Evolutionary conservation across 2,329 filamentous ascomycete species (phyloP).

Genomic region (Scleromitrula shiraiana): DNA sequence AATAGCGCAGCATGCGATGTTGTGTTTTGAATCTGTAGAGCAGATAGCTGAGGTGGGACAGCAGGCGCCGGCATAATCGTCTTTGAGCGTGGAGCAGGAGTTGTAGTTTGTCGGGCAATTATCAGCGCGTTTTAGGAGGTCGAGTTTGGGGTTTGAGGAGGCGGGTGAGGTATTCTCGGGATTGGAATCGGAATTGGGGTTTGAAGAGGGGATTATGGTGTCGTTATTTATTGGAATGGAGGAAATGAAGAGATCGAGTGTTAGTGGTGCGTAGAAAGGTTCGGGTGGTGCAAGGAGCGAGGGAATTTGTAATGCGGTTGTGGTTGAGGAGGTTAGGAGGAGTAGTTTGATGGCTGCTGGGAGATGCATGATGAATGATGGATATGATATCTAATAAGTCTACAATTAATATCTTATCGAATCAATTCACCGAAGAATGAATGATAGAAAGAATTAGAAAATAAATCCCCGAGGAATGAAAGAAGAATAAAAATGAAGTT

Average conservation of each 20-base stretch:
- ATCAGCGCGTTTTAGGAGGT: conserved; percentile 25
- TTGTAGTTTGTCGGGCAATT: conserved; percentile 27
- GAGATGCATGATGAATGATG: neutral
- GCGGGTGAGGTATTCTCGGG: conserved; percentile 7
- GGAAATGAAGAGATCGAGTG: conserved; percentile 9
- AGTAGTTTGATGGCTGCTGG: neutral
- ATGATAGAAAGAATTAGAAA: neutral
- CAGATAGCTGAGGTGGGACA: conserved; percentile 26
- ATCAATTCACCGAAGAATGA: neutral
- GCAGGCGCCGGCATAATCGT: conserved; percentile 25
- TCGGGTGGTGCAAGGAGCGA: conserved; percentile 21
- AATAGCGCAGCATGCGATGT: conserved; percentile 29
- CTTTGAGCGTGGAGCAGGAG: conserved; percentile 26
- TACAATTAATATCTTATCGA: no score
- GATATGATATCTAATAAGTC: neutral
- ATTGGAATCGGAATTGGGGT: no score
- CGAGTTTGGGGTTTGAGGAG: conserved; percentile 5
- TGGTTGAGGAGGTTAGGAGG: conserved; percentile 5
- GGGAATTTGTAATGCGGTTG: conserved; percentile 23
- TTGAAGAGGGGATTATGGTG: conserved; percentile 11
- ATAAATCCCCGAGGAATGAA: no score
- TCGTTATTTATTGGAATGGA: conserved; percentile 15
- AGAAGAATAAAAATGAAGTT: neutral
- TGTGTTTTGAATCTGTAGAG: conserved; percentile 23
- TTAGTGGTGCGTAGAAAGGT: conserved; percentile 20